Evolutionary conservation across 495 filamentous ascomycete species (phyloP).

Genomic region (Halenospora varia): DNA sequence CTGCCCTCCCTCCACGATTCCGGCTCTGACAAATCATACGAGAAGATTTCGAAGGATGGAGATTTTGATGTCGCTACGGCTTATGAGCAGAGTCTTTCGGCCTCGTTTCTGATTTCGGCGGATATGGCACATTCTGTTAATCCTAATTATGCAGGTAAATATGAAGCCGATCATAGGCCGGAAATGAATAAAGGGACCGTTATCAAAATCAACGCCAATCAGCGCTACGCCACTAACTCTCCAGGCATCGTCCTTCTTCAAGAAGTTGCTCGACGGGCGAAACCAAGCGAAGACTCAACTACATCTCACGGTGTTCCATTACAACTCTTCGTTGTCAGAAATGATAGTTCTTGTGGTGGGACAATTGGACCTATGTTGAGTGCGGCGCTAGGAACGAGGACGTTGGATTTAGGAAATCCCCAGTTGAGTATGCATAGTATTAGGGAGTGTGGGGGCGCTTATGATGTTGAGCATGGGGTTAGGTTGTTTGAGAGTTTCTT

Average conservation of each 20-base stretch:
- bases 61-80: slow-evolving; percentile 62
- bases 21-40: slow-evolving; percentile 45
- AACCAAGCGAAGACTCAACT: slow-evolving; percentile 29
- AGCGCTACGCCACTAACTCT: slow-evolving; percentile 91
- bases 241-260: slow-evolving; percentile 91
- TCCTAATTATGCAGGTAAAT: slow-evolving; percentile 89
- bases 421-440: slow-evolving; percentile 98
- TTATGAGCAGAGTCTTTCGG: slow-evolving; percentile 87
- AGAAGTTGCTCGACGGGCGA: slow-evolving; percentile 70
- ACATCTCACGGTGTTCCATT: slow-evolving; percentile 63
- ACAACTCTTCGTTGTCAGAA: slow-evolving; percentile 93
- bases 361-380: slow-evolving; percentile 96
- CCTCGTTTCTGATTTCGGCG: slow-evolving; percentile 92
- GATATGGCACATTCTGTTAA: slow-evolving; percentile 97
- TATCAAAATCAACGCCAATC: slow-evolving; percentile 97
- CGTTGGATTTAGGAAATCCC: slow-evolving; percentile 91
- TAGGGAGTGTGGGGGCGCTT: slow-evolving; percentile 80
- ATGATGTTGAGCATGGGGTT: slow-evolving; percentile 86
- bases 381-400: slow-evolving; percentile 78
- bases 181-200: slow-evolving; percentile 95
- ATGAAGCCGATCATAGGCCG: slow-evolving; percentile 84
- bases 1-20: slow-evolving; percentile 50
- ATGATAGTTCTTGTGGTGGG: slow-evolving; percentile 89
- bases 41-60: slow-evolving; percentile 44
- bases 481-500: slow-evolving; percentile 88